These are phyloP conservation scores for Coprinopsis strossmayeri DNA, from an alignment of 768 basidiomycete genomes.

Conservation along the genomic window DNA sequence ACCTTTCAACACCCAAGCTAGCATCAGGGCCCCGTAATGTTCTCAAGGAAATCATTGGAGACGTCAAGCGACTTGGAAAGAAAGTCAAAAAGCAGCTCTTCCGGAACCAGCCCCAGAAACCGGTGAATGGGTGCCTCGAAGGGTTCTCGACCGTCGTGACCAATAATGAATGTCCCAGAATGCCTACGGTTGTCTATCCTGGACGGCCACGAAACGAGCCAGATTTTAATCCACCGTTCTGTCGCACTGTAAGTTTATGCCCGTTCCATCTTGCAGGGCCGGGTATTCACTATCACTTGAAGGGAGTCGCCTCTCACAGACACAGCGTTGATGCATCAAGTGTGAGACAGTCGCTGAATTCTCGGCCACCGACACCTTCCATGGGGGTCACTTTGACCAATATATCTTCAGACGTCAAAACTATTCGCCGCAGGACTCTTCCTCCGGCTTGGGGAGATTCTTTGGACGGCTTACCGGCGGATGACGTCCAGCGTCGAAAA, in stretches of 20 bases:
- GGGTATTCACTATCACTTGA: not conserved
- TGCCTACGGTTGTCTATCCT: no score
- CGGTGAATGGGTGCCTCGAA: not conserved
- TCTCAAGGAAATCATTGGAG: constrained; percentile 6
- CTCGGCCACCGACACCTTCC: not conserved
- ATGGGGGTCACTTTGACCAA: not conserved
- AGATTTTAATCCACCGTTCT: no score
- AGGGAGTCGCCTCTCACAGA: not conserved
- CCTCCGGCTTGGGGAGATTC: not conserved
- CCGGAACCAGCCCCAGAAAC: not conserved
- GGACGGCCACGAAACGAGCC: no score
- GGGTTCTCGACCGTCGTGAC: no score
- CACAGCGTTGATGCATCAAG: not conserved
- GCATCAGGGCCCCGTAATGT: not conserved
- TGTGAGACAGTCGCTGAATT: not conserved
- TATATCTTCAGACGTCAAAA: not conserved
- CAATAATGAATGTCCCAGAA: no score
- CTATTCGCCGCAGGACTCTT: not conserved
- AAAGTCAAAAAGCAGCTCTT: constrained; percentile 5
- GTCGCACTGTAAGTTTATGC: no score
- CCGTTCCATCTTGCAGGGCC: no score
- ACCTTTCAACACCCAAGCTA: not conserved
- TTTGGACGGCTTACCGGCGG: not conserved
- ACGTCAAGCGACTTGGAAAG: constrained; percentile 5
- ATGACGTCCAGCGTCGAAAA: not conserved